A percentile compares a stretch with the other conserved stretches of the same genome.
Conservation (phyloP, 257 asterid species). For the Nicotiana paniculata region DNA sequence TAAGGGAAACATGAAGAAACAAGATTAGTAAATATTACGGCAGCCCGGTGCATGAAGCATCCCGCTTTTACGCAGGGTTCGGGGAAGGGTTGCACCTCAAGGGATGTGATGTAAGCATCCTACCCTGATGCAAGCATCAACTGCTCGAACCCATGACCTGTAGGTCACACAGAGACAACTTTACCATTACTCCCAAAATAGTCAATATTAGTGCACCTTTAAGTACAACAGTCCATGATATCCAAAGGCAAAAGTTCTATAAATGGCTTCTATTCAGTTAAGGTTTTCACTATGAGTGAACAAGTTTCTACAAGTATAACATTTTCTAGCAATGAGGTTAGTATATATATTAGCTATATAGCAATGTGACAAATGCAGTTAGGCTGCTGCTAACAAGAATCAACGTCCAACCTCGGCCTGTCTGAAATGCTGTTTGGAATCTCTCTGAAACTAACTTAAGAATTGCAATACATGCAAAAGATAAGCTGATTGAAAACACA, state of each 20-base stretch:
- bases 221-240: not conserved
- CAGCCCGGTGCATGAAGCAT: too few relatives aligned
- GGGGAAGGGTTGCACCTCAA: too few relatives aligned
- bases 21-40: not conserved
- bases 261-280: not conserved
- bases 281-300: not conserved
- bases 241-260: not conserved
- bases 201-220: too few relatives aligned
- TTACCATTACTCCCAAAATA: too few relatives aligned
- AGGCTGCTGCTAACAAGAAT: slow-evolving; percentile 59
- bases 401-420: slow-evolving; percentile 57
- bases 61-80: too few relatives aligned
- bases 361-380: slow-evolving; percentile 56
- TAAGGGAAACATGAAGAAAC: not conserved
- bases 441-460: slow-evolving; percentile 31
- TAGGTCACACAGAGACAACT: too few relatives aligned
- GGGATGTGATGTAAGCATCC: too few relatives aligned
- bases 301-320: not conserved
- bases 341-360: slow-evolving; percentile 17
- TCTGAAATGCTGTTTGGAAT: slow-evolving; percentile 20
- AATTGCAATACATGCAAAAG: slow-evolving; percentile 49
- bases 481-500: slow-evolving; percentile 42
- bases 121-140: too few relatives aligned
- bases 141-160: too few relatives aligned
- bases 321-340: not conserved